Base-by-base conservation (phyloP, 345 rosid genomes). In the Ricinus communis region DNA sequence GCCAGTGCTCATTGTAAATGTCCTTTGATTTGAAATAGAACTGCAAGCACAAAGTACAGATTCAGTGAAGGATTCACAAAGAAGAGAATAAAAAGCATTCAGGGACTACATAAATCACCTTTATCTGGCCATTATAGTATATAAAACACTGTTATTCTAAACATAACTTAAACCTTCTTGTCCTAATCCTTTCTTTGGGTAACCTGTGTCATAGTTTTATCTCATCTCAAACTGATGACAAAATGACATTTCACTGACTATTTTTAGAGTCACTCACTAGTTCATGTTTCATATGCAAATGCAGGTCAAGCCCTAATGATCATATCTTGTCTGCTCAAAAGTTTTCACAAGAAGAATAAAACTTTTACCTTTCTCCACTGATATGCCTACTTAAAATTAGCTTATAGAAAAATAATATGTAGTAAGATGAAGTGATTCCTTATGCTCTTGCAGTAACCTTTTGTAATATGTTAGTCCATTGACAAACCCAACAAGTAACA, bases 11-110 rank as follows among this genome's bases (percentile, higher is more conserved):
- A 33, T 95, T 95, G 80, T 92, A 92, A 28, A 86, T 82, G 76
- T 95, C 99, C 46, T 81, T 89, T 40, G 96, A 82, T 87, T 95
- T 95, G 87, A 90, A 92, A 78, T 92, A 92, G 65, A 95, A 83
- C 99, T 95, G 93, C 87, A 77, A 72, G 36, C 56, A 76, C 59
- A 62, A 47, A 66, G 24, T 62, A 24, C 10, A 56, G 40, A 72
- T 21, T 43, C 49, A 33, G 57, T 43, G 24, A 63, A 33, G 2
- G 5, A 6, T 22, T 10, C 41, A 28, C 5, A 12, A 16, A 8
- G 16, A 45, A 15, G 30, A 1, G 18, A 66, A 33, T 22, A 51
- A n/a, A 15, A 50, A 68, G 30, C 13, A 65, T 64, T 40, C 45
- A 8, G 65, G 22, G 11, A 27, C 18, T n/a, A 46, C 9, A 57